Evolutionary conservation across 1,284 basidiomycete species (phyloP).

Genomic region (Puccinia horiana): DNA sequence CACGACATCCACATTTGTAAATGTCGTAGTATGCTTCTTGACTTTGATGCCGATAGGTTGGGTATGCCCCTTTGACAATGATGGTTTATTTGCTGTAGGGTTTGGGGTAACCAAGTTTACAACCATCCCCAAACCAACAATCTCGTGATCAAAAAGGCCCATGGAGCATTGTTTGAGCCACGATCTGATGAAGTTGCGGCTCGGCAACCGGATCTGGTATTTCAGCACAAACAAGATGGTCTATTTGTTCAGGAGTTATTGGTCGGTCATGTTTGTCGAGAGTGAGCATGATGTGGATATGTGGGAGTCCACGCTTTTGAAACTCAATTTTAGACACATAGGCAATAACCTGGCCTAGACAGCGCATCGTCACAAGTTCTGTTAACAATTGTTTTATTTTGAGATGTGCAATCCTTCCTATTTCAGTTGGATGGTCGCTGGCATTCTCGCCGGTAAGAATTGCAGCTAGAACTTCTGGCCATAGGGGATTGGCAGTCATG

Average conservation of each 20-base stretch:
- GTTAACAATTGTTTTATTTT: no score
- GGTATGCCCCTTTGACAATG: constrained; percentile 60
- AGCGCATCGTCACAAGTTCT: no score
- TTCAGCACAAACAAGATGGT: constrained; percentile 60
- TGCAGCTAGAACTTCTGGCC: constrained; percentile 43
- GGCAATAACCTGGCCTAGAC: no score
- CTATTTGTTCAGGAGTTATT: no score
- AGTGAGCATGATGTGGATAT: neutral
- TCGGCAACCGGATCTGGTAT: constrained; percentile 61
- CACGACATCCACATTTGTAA: constrained; percentile 63
- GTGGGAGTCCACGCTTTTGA: neutral
- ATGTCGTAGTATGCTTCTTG: constrained; percentile 58
- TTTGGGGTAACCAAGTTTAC: constrained; percentile 61
- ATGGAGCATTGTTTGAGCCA: constrained; percentile 62
- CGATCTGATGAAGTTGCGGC: constrained; percentile 59
- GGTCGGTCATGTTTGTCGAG: neutral
- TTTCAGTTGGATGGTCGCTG: no score
- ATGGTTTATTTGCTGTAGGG: constrained; percentile 58
- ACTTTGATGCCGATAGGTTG: constrained; percentile 57
- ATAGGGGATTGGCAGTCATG: constrained; percentile 60
- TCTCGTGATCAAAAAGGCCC: constrained; percentile 59
- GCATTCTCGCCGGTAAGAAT: no score
- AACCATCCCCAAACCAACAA: constrained; percentile 52
- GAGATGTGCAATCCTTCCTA: no score
- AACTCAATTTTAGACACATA: constrained; percentile 7